Evolutionary conservation across 140 eudicot genomes (phyloP), one percentile per base, ranked within the genome.

Genomic region (Erigeron philadelphicus): DNA sequence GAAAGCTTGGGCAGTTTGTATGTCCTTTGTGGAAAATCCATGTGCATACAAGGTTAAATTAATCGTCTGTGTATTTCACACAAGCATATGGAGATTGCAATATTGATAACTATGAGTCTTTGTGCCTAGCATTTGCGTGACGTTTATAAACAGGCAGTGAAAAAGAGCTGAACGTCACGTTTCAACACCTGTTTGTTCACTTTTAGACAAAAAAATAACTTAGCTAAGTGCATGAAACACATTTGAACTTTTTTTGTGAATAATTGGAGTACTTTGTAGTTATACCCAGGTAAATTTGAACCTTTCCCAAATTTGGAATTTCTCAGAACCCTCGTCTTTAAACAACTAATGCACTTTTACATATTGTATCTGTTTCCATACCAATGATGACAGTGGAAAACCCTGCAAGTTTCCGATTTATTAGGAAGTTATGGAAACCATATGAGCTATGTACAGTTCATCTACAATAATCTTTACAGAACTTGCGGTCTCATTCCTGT

Each of bases 11-110:
- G 45, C 46, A 17, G 46, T 57, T 66, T 3, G 31, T 57, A 53
- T 50, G 57, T 52, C 40, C 43, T 41, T 72, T 48, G 23, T 10
- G 48, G 50, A 63, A 61, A 72, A 17, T 15, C 13, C 54, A 42
- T 72, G 70, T 50, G 61, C 52, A 16, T 42, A 72, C 15, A 48
- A 17, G 76, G 70, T 38, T 35, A 31, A 31, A 31, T 31, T 31
- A 31, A 31, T 31, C 38, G 5, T 31, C 38, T 31, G 19, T 25
- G 8, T 62, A 49, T 71, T 35, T 71, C 47, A 23, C n/a, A 16
- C 66, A 46, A 35, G 49, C 41, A 59, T 59, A 6, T 5, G 44
- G 65, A 55, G 49, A 69, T 43, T 69, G 64, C 17, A 48, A 48
- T 48, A 11, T 48, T 48, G n/a, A 3, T 48, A 48, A 48, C n/a